A percentile compares a stretch with the other conserved stretches of the same genome.
These are phyloP conservation scores for Colletotrichum sp. DNA, from an alignment of 2,329 filamentous ascomycete species.

Conservation along the genomic window DNA sequence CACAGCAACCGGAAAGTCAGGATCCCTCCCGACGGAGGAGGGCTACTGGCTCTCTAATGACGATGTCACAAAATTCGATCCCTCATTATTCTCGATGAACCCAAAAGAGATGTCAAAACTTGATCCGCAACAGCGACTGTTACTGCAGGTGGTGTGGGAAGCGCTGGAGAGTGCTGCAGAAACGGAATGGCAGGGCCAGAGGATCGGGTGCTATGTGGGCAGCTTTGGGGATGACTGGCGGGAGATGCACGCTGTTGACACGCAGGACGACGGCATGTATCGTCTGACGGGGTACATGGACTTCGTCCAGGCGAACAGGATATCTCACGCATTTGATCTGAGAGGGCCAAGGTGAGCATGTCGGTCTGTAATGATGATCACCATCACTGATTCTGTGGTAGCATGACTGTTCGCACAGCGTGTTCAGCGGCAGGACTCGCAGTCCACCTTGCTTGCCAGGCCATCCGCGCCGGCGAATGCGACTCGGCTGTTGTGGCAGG, in stretches of 20 bases:
- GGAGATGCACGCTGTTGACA: conserved; percentile 22
- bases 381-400: conserved; percentile 16
- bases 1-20: not conserved
- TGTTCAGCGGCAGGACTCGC: conserved; percentile 35
- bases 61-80: conserved; percentile 2
- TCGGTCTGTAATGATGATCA: rapidly evolving
- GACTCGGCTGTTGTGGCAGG: conserved; percentile 34
- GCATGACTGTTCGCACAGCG: conserved; percentile 36
- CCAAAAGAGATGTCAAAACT: conserved; percentile 24
- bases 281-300: conserved; percentile 21
- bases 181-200: conserved; percentile 26
- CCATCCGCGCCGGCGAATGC: conserved; percentile 29
- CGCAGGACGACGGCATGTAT: not conserved
- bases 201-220: conserved; percentile 30
- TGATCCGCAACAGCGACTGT: conserved; percentile 35
- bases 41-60: conserved; percentile 4
- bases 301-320: conserved; percentile 25
- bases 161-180: conserved; percentile 31
- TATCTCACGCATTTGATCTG: conserved; percentile 22
- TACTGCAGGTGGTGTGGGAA: conserved; percentile 34
- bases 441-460: conserved; percentile 33
- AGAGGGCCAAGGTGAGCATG: not conserved
- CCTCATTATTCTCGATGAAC: conserved; percentile 28
- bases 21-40: not conserved
- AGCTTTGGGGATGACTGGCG: conserved; percentile 29